These are phyloP conservation scores for Heritiera fomes DNA, from an alignment of 345 rosid genomes.

Conservation along the genomic window DNA sequence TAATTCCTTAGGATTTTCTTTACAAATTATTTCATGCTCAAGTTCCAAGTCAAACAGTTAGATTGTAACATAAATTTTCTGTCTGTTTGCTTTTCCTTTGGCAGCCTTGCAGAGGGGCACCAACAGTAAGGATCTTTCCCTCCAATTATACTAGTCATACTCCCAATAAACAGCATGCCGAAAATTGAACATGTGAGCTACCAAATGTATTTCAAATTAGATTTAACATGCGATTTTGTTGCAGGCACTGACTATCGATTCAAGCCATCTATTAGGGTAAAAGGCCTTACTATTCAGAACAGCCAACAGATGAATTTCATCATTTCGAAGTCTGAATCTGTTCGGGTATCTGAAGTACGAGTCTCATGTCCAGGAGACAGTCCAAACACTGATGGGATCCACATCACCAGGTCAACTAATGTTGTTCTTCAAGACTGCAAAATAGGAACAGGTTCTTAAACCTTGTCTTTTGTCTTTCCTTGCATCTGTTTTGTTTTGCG, in stretches of 20 bases:
- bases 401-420: constrained; percentile 74
- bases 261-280: constrained; percentile 73
- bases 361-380: constrained; percentile 88
- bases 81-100: constrained; percentile 27
- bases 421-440: constrained; percentile 79
- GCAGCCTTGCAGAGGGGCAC: constrained; percentile 95
- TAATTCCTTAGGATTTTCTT: constrained; percentile 34
- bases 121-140: constrained; percentile 56
- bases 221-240: constrained; percentile 26
- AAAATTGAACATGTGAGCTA: neutral
- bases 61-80: constrained; percentile 27
- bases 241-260: constrained; percentile 93
- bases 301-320: constrained; percentile 95
- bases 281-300: constrained; percentile 78
- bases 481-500: neutral
- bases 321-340: constrained; percentile 64
- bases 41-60: constrained; percentile 1
- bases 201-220: constrained; percentile 14
- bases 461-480: constrained; percentile 2
- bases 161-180: constrained; percentile 20
- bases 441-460: constrained; percentile 85
- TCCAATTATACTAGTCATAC: constrained; percentile 10
- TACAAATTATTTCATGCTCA: constrained; percentile 16
- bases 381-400: constrained; percentile 98
- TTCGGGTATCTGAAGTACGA: constrained; percentile 58